Evolutionary conservation across 1,284 basidiomycete species (phyloP).

Genomic region (Moniliella sp.): DNA sequence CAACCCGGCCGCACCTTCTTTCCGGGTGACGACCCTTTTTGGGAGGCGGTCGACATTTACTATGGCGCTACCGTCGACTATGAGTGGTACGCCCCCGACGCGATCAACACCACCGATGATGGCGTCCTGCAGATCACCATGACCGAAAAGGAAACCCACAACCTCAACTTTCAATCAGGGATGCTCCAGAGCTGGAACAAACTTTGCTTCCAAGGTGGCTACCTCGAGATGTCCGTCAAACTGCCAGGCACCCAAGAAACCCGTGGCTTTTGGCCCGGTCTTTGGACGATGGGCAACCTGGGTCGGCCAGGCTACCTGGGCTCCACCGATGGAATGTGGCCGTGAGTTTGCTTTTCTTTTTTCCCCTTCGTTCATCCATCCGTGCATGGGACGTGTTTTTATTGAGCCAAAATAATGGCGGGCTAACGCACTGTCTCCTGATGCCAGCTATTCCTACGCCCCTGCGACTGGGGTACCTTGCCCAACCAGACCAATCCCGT

Average conservation of each 20-base stretch:
- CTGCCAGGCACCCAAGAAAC: constrained; percentile 19
- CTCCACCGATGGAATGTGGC: constrained; percentile 40
- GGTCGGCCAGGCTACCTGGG: constrained; percentile 61
- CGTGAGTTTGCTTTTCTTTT: too few species aligned
- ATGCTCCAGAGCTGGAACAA: constrained; percentile 34
- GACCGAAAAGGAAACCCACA: constrained; percentile 13
- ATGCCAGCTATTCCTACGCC: constrained; percentile 33
- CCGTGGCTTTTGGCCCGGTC: constrained; percentile 38
- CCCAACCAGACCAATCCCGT: constrained; percentile 20
- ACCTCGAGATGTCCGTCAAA: constrained; percentile 20
- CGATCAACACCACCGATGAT: constrained; percentile 20
- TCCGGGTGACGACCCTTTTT: constrained; percentile 26
- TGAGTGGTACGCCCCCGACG: constrained; percentile 34
- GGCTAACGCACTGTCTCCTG: too few species aligned
- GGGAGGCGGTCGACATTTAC: constrained; percentile 30
- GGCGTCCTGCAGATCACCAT: constrained; percentile 18
- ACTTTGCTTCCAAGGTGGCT: constrained; percentile 32
- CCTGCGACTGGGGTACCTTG: constrained; percentile 25
- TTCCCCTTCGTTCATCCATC: constrained; percentile 4
- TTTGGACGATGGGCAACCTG: constrained; percentile 37
- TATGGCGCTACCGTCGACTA: constrained; percentile 26
- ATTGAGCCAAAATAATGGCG: too few species aligned
- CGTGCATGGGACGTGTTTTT: constrained; percentile 5
- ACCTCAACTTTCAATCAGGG: constrained; percentile 27
- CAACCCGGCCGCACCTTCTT: constrained; percentile 20